A percentile compares a stretch with the other conserved stretches of the same genome.
phyloP scores from a whole-genome alignment of 768 basidiomycete species.

The Polyporus arcularius region DNA sequence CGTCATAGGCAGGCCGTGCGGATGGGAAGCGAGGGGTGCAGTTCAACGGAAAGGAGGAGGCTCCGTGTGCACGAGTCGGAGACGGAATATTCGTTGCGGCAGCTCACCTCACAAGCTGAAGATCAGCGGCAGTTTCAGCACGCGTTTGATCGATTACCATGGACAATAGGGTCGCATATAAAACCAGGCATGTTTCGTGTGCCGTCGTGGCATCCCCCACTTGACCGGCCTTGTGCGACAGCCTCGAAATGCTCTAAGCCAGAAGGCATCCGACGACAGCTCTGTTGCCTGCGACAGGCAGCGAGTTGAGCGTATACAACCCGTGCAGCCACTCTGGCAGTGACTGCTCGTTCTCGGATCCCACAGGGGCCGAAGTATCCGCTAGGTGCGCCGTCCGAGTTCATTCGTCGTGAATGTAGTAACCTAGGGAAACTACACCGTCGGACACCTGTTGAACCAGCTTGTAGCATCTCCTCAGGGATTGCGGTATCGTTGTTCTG shows the following conservation, averaged over 20 bases:
- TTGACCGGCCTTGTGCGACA: neutral
- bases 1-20: neutral
- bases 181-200: neutral
- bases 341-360: too few species aligned
- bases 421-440: too few species aligned
- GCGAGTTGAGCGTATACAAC: too few species aligned
- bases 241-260: neutral
- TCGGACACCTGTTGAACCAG: too few species aligned
- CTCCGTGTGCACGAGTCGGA: constrained; percentile 8
- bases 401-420: too few species aligned
- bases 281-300: too few species aligned
- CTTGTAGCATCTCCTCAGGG: too few species aligned
- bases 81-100: constrained; percentile 9
- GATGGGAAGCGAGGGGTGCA: neutral
- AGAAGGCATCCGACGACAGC: neutral
- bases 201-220: neutral
- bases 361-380: too few species aligned
- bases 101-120: neutral
- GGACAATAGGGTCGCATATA: neutral
- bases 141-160: constrained; percentile 11
- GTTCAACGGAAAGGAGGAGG: neutral
- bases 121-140: constrained; percentile 11
- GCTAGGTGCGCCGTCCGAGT: too few species aligned
- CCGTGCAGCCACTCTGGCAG: too few species aligned
- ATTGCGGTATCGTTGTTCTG: neutral